phyloP scores from a whole-genome alignment of 306 rosid species.

The Gillenia trifoliata region DNA sequence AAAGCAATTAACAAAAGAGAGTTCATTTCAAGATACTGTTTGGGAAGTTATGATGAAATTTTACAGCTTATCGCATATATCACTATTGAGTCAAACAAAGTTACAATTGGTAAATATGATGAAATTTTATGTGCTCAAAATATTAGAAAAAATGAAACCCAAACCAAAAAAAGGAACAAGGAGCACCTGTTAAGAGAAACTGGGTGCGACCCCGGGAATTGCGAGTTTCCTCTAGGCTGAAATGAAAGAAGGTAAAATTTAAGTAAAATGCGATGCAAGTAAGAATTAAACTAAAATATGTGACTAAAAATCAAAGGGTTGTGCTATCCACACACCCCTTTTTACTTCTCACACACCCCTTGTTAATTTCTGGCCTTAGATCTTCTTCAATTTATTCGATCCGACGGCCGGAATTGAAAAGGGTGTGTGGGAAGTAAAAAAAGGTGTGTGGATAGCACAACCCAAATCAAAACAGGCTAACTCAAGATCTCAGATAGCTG shows the following conservation, averaged over 20 bases:
- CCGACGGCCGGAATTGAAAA: too few species aligned
- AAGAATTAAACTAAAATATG: slow-evolving; percentile 1
- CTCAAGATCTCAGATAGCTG: not conserved
- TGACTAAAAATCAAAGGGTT: not conserved
- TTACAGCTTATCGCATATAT: not conserved
- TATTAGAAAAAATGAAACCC: not conserved
- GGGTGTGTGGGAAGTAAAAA: too few species aligned
- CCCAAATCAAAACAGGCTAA: not conserved
- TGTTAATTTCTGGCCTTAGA: too few species aligned
- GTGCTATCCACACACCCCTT: too few species aligned
- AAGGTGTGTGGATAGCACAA: too few species aligned
- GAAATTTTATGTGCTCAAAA: not conserved
- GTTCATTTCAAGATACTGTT: not conserved
- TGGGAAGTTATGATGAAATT: not conserved
- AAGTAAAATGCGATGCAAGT: slow-evolving; percentile 5
- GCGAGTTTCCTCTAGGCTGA: slow-evolving; percentile 76
- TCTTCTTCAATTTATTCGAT: too few species aligned
- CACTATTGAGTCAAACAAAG: not conserved
- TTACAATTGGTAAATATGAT: not conserved
- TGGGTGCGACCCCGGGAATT: slow-evolving; percentile 95
- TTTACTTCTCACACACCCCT: too few species aligned
- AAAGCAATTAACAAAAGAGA: not conserved
- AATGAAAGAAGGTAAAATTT: slow-evolving; percentile 22
- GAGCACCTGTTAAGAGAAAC: slow-evolving; percentile 85
- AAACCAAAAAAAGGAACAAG: not conserved